Evolutionary conservation across 495 filamentous ascomycete genomes (phyloP), one percentile per base, ranked within the genome.

Genomic region (Chlorociboria aeruginascens): DNA sequence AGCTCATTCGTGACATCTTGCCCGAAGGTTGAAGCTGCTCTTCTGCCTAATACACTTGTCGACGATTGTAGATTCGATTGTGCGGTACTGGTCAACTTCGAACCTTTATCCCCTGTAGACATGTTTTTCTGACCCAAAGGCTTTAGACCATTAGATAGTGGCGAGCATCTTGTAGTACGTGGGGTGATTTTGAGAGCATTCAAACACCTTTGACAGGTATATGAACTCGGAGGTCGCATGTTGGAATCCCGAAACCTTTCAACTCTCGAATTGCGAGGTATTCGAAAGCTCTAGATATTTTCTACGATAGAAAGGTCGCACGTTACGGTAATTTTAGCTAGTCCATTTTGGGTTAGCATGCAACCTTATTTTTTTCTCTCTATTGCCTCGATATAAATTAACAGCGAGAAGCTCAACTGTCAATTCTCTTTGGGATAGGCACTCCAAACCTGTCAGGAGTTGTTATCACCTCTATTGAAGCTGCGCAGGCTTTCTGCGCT

Each of bases 401-500:
- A 50, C 40, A 47, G 47, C 47, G 50, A 47, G 30, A 50, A 43
- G 54, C 54, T 50, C 46, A 49, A 33, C 47, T 45, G 46, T 40
- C 48, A 51, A 51, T 48, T 44, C 31, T 42, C 28, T 34, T 31
- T 32, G 13, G 32, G 35, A 10, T 34, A 38, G 32, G 45, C 28
- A 31, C 25, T 37, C 30, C 30, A 38, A 37, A 29, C 8, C 20
- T 16, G 29, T 45, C 12, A 8, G 11, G n/a, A 45, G 4, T 28
- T 28, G 12, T n/a, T 14, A 34, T 8, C 8, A 20, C 8, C 28
- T 29, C 16, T 32, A 11, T 28, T 38, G 25, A 49, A 68, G 69
- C 69, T 66, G 67, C 68, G 68, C 72, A 68, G 69, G 69, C 67
- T 67, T 62, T 60, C 71, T 72, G 73, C 70, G 68, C 66, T 61